Conservation (phyloP, 2,329 filamentous ascomycete genomes). For the Monilinia polystroma region DNA sequence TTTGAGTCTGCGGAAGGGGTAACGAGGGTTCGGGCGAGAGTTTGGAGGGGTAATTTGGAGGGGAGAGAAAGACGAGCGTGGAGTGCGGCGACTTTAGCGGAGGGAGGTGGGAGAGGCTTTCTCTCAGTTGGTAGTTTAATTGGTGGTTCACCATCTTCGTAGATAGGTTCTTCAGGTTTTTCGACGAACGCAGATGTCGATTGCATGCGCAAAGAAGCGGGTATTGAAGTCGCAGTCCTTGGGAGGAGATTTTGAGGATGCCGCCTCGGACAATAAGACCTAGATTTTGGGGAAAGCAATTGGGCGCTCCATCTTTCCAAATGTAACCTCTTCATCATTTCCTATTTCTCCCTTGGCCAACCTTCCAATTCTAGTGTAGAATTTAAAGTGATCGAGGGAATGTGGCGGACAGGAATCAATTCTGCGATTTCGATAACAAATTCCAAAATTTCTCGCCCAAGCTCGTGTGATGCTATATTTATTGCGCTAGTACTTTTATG, state of each 20-base stretch:
- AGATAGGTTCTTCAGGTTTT: constrained; percentile 29
- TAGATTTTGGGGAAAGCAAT: constrained; percentile 49
- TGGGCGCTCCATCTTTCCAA: constrained; percentile 59
- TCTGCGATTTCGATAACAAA: constrained; percentile 21
- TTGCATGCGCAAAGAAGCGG: constrained; percentile 38
- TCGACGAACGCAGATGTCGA: constrained; percentile 25
- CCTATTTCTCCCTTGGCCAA: constrained; percentile 26
- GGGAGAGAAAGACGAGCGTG: constrained; percentile 86
- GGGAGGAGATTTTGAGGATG: constrained; percentile 57
- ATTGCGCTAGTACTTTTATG: constrained; percentile 8
- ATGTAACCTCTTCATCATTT: constrained; percentile 60
- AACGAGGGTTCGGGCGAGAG: constrained; percentile 80
- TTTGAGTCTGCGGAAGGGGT: constrained; percentile 80
- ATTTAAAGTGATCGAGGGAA: background rate
- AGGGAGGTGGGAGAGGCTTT: constrained; percentile 44
- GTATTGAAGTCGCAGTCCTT: constrained; percentile 45
- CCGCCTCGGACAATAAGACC: constrained; percentile 47
- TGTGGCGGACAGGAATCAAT: constrained; percentile 8
- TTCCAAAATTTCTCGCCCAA: constrained; percentile 25
- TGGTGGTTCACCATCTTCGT: constrained; percentile 33
- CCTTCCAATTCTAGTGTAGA: constrained; percentile 8
- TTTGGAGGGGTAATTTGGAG: constrained; percentile 77
- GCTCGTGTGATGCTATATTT: constrained; percentile 19
- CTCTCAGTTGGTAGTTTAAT: background rate
- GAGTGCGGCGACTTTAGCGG: constrained; percentile 87